Percentiles rank a stretch among this genome's conserved stretches.
These are phyloP conservation scores for Rhododendron kiyosumense DNA, from an alignment of 148 eudicot species.

Conservation along the genomic window DNA sequence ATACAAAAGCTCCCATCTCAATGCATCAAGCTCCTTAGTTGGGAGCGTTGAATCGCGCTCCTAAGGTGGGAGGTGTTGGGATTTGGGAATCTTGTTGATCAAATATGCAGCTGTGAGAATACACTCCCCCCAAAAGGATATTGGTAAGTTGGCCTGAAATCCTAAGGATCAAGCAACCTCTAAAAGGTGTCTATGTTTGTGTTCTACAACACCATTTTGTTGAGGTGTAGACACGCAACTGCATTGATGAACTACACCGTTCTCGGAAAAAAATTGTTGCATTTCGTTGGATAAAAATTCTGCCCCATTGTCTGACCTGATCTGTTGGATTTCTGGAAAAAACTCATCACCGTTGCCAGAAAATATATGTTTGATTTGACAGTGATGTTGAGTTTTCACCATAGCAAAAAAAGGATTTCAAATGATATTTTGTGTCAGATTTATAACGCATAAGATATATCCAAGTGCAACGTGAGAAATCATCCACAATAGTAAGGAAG, in stretches of 20 bases:
- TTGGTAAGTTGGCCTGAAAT: no score
- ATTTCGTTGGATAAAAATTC: neutral
- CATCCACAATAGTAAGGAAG: neutral
- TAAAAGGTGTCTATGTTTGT: no score
- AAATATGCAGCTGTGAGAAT: neutral
- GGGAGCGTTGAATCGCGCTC: neutral
- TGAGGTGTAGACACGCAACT: neutral
- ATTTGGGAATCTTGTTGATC: no score
- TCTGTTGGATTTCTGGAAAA: neutral
- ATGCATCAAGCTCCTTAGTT: neutral
- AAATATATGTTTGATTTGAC: neutral
- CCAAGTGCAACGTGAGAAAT: no score
- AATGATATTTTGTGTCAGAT: no score
- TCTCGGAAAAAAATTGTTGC: neutral
- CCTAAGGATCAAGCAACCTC: no score
- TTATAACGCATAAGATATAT: no score
- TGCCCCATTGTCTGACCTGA: neutral
- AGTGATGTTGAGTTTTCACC: no score
- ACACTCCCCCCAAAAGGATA: neutral
- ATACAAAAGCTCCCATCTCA: neutral
- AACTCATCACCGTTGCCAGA: neutral
- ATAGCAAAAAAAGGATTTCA: no score
- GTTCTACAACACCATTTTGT: no score
- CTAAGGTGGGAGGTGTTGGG: neutral
- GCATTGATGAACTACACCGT: neutral